These are phyloP conservation scores for Fusarium napiforme DNA, from an alignment of 2,329 filamentous ascomycete genomes.

Conservation along the genomic window DNA sequence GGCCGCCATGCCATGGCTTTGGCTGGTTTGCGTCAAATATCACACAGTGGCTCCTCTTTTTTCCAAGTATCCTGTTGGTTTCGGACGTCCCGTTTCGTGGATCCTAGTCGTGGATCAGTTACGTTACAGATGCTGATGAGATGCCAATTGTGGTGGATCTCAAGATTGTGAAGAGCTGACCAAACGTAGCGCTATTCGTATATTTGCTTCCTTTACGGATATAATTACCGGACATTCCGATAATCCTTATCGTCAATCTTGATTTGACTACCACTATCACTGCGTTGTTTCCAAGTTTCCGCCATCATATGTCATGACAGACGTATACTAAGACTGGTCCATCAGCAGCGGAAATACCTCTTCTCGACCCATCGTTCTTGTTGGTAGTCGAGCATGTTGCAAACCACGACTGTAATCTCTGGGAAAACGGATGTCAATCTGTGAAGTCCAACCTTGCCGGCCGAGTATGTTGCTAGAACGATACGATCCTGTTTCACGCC, in stretches of 20 bases:
- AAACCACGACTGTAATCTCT: conserved; percentile 85
- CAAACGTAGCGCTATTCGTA: background rate
- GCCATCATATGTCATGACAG: background rate
- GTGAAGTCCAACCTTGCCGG: conserved; percentile 84
- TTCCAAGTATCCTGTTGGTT: conserved; percentile 25
- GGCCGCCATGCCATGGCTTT: conserved; percentile 8
- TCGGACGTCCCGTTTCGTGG: conserved; percentile 22
- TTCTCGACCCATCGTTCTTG: conserved; percentile 92
- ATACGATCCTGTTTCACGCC: conserved; percentile 87
- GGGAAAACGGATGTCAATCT: conserved; percentile 90
- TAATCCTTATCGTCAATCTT: background rate
- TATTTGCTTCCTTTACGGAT: conserved; percentile 1
- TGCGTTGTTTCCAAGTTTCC: background rate
- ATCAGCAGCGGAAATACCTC: conserved; percentile 86
- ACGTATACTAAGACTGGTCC: conserved; percentile 8
- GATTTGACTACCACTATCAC: conserved; percentile 5
- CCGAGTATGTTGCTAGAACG: conserved; percentile 92
- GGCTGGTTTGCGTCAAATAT: conserved; percentile 17
- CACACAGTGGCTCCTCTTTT: conserved; percentile 24
- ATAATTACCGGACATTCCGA: conserved; percentile 6
- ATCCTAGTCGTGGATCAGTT: conserved; percentile 17
- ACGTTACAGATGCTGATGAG: conserved; percentile 6
- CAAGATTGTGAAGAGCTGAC: background rate
- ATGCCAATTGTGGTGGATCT: conserved; percentile 13
- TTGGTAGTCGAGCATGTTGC: conserved; percentile 81